phyloP scores from a whole-genome alignment of 129 eudicot species.

The Oenanthe sinensis region DNA sequence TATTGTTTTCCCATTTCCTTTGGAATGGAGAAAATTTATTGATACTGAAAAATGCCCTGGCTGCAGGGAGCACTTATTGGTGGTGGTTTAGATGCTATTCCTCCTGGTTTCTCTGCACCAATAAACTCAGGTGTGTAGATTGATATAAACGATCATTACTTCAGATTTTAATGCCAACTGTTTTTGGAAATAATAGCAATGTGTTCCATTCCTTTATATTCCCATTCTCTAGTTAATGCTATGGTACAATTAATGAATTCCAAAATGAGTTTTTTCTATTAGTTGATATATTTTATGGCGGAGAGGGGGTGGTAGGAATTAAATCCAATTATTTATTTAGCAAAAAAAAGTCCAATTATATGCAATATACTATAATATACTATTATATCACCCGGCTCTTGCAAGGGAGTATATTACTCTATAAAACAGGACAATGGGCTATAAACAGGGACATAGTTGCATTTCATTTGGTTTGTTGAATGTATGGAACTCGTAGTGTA shows the following conservation, averaged over 20 bases:
- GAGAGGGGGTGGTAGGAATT: neutral
- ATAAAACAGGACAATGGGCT: too few relatives aligned
- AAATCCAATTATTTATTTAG: too few relatives aligned
- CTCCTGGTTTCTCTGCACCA: conserved; percentile 40
- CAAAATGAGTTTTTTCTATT: neutral
- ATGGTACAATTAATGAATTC: neutral
- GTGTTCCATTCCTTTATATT: neutral
- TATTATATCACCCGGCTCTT: too few relatives aligned
- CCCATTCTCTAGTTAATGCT: neutral
- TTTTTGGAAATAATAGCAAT: neutral
- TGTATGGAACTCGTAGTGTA: too few relatives aligned
- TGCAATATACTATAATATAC: too few relatives aligned
- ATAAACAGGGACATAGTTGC: too few relatives aligned
- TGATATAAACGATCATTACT: conserved; percentile 2
- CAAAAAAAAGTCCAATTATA: too few relatives aligned
- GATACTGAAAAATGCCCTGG: conserved; percentile 3
- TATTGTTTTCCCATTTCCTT: neutral
- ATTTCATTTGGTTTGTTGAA: too few relatives aligned
- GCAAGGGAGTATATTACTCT: too few relatives aligned
- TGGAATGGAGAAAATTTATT: neutral
- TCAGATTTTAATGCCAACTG: neutral
- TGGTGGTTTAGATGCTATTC: conserved; percentile 62
- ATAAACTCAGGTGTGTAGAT: conserved; percentile 56
- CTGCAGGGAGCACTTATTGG: conserved; percentile 61
- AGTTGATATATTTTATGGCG: neutral